Conservation (phyloP, 1,139 yeast species). For the Candida sanyaensis region DNA sequence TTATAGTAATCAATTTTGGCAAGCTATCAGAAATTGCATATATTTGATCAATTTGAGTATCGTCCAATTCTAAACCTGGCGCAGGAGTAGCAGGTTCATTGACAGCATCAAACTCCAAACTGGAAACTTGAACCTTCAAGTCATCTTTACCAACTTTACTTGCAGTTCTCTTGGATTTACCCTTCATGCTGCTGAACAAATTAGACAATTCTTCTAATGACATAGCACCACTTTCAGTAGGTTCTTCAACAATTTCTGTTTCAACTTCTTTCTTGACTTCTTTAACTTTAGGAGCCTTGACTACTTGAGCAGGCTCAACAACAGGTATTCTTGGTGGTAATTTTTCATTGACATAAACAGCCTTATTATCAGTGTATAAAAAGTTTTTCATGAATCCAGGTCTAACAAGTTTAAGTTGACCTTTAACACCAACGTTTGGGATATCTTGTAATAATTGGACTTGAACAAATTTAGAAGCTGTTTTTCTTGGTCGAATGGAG, state of each 20-base stretch:
- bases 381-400: conserved; percentile 84
- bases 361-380: conserved; percentile 70
- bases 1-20: conserved; percentile 28
- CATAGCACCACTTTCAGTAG: conserved; percentile 24
- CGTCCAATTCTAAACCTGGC: conserved; percentile 3
- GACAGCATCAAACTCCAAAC: background rate
- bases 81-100: background rate
- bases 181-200: conserved; percentile 32
- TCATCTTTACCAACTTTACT: background rate
- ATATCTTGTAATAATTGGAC: conserved; percentile 76
- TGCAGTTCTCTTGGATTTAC: conserved; percentile 10
- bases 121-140: conserved; percentile 5
- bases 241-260: conserved; percentile 12
- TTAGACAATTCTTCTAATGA: conserved; percentile 41
- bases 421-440: conserved; percentile 60
- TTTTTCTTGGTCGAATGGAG: conserved; percentile 25
- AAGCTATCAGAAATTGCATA: conserved; percentile 32
- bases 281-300: conserved; percentile 5
- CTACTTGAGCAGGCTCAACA: conserved; percentile 32
- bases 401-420: conserved; percentile 75
- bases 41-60: conserved; percentile 21
- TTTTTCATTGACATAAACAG: conserved; percentile 60
- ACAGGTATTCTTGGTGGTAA: conserved; percentile 64
- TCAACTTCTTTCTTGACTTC: conserved; percentile 11
- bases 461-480: conserved; percentile 24